phyloP scores from a whole-genome alignment of 2,329 filamentous ascomycete species.

The Boeremia lycopersici region DNA sequence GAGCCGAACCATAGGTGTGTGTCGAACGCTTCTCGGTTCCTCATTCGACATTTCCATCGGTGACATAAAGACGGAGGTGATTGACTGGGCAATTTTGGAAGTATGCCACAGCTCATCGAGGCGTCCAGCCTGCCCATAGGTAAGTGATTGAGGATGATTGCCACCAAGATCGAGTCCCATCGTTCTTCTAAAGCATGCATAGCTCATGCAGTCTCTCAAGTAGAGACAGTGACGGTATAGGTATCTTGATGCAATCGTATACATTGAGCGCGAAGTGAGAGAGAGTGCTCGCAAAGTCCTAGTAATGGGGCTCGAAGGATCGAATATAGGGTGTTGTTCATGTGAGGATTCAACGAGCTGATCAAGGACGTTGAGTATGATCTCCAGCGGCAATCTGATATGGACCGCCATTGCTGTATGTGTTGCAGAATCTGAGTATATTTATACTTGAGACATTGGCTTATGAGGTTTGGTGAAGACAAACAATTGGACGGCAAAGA shows the following conservation, averaged over 20 bases:
- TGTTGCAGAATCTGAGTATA: too few species aligned
- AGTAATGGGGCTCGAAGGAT: constrained; percentile 24
- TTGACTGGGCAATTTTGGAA: constrained; percentile 15
- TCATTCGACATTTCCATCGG: constrained; percentile 13
- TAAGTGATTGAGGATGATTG: constrained; percentile 29
- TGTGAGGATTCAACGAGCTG: constrained; percentile 30
- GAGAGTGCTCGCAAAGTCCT: constrained; percentile 35
- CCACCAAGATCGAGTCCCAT: constrained; percentile 28
- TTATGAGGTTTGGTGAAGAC: too few species aligned
- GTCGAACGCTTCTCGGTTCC: neutral
- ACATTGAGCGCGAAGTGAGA: constrained; percentile 27
- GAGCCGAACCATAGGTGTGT: constrained; percentile 26
- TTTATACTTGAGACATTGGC: too few species aligned
- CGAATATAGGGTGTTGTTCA: constrained; percentile 27
- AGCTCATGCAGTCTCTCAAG: constrained; percentile 25
- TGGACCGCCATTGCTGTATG: neutral
- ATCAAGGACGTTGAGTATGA: constrained; percentile 36
- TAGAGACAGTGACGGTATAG: constrained; percentile 37
- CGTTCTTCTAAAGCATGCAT: constrained; percentile 30
- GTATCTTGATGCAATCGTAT: constrained; percentile 31
- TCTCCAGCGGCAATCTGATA: constrained; percentile 27
- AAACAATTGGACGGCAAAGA: too few species aligned
- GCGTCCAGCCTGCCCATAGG: constrained; percentile 25
- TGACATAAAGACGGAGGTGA: constrained; percentile 32
- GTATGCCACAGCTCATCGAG: constrained; percentile 24